Conservation (phyloP, 768 basidiomycete genomes). For the Rhodosporidiobolus odoratus region DNA sequence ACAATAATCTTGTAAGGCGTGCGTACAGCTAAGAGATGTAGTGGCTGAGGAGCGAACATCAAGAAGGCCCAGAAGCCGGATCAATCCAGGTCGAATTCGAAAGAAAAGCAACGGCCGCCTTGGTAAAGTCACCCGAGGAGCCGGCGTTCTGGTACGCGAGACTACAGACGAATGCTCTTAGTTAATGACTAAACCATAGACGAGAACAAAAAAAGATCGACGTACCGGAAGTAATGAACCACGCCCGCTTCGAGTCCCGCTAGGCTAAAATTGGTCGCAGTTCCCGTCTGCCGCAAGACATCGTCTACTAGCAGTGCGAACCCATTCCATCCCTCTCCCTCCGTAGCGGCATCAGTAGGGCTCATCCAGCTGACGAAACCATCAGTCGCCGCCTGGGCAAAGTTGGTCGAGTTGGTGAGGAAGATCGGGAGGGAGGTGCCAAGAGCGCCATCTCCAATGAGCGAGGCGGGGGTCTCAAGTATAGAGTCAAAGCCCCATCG, state of each 20-base stretch:
- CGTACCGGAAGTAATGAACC: slow-evolving; percentile 65
- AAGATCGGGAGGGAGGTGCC: slow-evolving; percentile 67
- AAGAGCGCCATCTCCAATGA: slow-evolving; percentile 64
- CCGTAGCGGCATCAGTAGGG: slow-evolving; percentile 41
- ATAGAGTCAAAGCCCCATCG: slow-evolving; percentile 77
- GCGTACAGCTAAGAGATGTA: neutral
- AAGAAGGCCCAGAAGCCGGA: slow-evolving; percentile 63
- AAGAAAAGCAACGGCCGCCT: slow-evolving; percentile 62
- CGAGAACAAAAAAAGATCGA: slow-evolving; percentile 48
- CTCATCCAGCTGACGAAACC: slow-evolving; percentile 55
- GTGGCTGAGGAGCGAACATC: neutral
- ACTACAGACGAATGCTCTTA: neutral
- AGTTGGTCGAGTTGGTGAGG: slow-evolving; percentile 64
- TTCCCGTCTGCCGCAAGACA: slow-evolving; percentile 70
- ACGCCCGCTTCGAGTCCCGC: slow-evolving; percentile 59
- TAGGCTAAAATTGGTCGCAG: slow-evolving; percentile 66
- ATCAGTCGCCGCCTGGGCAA: slow-evolving; percentile 49
- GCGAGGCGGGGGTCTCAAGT: slow-evolving; percentile 66
- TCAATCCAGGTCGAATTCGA: slow-evolving; percentile 78
- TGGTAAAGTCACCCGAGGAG: slow-evolving; percentile 66
- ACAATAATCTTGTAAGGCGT: too few species aligned
- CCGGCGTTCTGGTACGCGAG: slow-evolving; percentile 44
- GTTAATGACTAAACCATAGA: neutral
- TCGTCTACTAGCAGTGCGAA: slow-evolving; percentile 73
- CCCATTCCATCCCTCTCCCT: slow-evolving; percentile 58